A percentile compares a stretch with the other conserved stretches of the same genome.
phyloP scores from a whole-genome alignment of 495 filamentous ascomycete species.

The Eremomyces bilateralis region DNA sequence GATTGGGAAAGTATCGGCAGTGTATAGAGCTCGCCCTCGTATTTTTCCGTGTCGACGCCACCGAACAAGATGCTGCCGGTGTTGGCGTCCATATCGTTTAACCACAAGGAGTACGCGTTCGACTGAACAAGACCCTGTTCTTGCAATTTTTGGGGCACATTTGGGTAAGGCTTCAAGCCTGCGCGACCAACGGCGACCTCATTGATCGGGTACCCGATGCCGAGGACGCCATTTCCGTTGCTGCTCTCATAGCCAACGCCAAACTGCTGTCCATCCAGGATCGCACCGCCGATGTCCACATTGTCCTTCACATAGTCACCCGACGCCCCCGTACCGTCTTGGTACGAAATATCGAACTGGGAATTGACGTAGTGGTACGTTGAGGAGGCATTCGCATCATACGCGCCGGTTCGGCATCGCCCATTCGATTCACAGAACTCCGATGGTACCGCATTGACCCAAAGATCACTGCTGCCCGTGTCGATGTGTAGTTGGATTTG shows the following conservation, averaged over 20 bases:
- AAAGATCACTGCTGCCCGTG: slow-evolving; percentile 65
- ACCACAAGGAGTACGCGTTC: slow-evolving; percentile 73
- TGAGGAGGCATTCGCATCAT: slow-evolving; percentile 52
- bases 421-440: slow-evolving; percentile 27
- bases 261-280: slow-evolving; percentile 51
- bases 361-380: slow-evolving; percentile 55
- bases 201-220: slow-evolving; percentile 71
- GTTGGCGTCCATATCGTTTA: slow-evolving; percentile 49
- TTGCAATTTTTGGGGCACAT: slow-evolving; percentile 57
- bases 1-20: slow-evolving; percentile 37
- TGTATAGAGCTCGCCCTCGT: slow-evolving; percentile 43
- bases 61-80: slow-evolving; percentile 79
- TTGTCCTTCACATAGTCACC: slow-evolving; percentile 77
- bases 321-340: slow-evolving; percentile 56
- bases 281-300: slow-evolving; percentile 40
- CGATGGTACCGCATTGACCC: slow-evolving; percentile 54
- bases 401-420: slow-evolving; percentile 19
- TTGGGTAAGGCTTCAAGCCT: slow-evolving; percentile 40
- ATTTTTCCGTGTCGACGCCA: slow-evolving; percentile 70
- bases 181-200: slow-evolving; percentile 54
- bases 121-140: slow-evolving; percentile 48
- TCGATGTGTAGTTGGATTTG: slow-evolving; percentile 24
- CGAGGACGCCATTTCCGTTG: slow-evolving; percentile 61
- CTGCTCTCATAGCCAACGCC: slow-evolving; percentile 61
- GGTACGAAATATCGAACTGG: slow-evolving; percentile 81